These are phyloP conservation scores for Ananas comosus DNA, from an alignment of 176 grass and related monocot species.

Conservation along the genomic window DNA sequence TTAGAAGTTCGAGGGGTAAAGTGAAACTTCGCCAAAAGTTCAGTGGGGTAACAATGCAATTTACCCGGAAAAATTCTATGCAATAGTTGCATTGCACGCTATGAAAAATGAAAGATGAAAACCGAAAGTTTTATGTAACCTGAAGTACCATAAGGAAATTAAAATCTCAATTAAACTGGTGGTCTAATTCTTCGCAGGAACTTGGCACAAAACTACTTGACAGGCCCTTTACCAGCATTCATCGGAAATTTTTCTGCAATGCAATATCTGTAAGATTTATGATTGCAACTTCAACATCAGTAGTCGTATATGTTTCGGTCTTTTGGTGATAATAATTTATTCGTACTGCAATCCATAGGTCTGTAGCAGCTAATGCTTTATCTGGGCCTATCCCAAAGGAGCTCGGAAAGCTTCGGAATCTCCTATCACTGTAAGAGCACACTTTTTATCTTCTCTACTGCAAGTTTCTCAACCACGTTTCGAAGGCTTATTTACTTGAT, in stretches of 20 bases:
- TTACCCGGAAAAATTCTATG: too few species aligned
- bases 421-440: conserved; percentile 36
- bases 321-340: not conserved
- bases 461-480: not conserved
- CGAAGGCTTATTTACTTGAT: not conserved
- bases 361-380: conserved; percentile 58
- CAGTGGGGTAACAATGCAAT: too few species aligned
- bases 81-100: too few species aligned
- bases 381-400: conserved; percentile 78
- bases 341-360: conserved; percentile 25
- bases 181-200: conserved; percentile 31
- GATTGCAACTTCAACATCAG: not conserved
- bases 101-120: too few species aligned
- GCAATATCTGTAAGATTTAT: conserved; percentile 52
- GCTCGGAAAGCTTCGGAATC: conserved; percentile 60
- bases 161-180: too few species aligned
- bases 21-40: too few species aligned
- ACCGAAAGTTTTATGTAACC: too few species aligned
- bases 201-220: conserved; percentile 56
- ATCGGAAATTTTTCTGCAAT: conserved; percentile 52
- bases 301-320: not conserved
- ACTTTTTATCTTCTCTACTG: not conserved
- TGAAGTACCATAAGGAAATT: too few species aligned
- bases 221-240: conserved; percentile 59
- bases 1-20: too few species aligned